A percentile compares a stretch with the other conserved stretches of the same genome.
Conservation (phyloP, 1,284 basidiomycete genomes). For the Puccinia novopanici region DNA sequence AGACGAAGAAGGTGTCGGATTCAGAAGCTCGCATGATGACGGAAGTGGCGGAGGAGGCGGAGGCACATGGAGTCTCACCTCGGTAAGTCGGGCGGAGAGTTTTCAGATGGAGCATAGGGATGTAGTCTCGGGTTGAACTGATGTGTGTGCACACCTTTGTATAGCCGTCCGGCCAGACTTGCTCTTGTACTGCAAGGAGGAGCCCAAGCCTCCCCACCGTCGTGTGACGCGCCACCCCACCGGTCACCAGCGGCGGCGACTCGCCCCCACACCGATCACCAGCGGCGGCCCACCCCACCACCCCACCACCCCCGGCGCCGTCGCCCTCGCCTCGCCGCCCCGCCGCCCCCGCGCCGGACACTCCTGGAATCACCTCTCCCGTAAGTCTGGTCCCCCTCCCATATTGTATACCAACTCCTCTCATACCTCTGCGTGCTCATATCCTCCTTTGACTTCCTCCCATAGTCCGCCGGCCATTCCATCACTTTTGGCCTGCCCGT, state of each 20-base stretch:
- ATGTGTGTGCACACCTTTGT: too few species aligned
- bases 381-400: too few species aligned
- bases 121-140: too few species aligned
- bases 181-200: conserved; percentile 36
- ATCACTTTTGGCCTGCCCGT: background rate
- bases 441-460: background rate
- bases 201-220: conserved; percentile 27
- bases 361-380: conserved; percentile 14
- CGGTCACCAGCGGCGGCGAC: conserved; percentile 23
- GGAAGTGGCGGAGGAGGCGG: conserved; percentile 1
- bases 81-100: background rate
- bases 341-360: background rate
- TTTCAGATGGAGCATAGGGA: too few species aligned
- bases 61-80: conserved; percentile 30
- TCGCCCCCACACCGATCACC: background rate
- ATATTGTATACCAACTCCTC: too few species aligned
- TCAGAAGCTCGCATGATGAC: too few species aligned
- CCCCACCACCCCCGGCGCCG: conserved; percentile 11
- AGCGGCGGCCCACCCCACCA: background rate
- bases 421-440: background rate
- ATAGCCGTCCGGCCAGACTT: conserved; percentile 34
- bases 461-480: background rate
- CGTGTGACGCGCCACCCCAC: background rate
- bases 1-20: background rate
- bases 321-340: too few species aligned